Evolutionary conservation across 768 basidiomycete genomes (phyloP).

Genomic region (Auricularia cornea): DNA sequence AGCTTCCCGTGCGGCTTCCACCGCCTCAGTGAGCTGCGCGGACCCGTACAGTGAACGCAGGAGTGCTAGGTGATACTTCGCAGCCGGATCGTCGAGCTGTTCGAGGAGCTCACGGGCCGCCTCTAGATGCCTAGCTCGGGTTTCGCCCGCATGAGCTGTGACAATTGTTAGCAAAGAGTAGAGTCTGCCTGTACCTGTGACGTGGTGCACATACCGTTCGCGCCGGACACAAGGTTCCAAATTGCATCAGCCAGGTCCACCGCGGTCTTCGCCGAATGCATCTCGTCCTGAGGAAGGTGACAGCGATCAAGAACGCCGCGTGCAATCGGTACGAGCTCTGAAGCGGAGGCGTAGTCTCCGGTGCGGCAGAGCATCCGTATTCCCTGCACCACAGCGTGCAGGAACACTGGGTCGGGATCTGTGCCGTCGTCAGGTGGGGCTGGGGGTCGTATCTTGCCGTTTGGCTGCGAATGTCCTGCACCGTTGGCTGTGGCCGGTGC

Average conservation of each 20-base stretch:
- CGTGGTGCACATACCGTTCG: slow-evolving; percentile 42
- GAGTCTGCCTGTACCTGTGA: not conserved
- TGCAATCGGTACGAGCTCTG: slow-evolving; percentile 50
- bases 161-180: not conserved
- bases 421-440: slow-evolving; percentile 28
- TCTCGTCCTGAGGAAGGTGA: slow-evolving; percentile 23
- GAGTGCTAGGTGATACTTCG: slow-evolving; percentile 74
- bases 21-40: slow-evolving; percentile 55
- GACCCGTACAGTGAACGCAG: slow-evolving; percentile 59
- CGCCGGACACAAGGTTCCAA: slow-evolving; percentile 58
- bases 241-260: slow-evolving; percentile 66
- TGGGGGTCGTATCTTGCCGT: not conserved
- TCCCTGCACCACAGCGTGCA: slow-evolving; percentile 70
- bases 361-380: slow-evolving; percentile 65
- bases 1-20: slow-evolving; percentile 57
- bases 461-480: slow-evolving; percentile 2
- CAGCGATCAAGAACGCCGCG: slow-evolving; percentile 15
- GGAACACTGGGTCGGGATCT: slow-evolving; percentile 66
- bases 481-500: slow-evolving; percentile 11
- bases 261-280: slow-evolving; percentile 41
- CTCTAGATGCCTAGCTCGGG: slow-evolving; percentile 50
- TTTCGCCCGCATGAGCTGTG: slow-evolving; percentile 59
- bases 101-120: slow-evolving; percentile 45
- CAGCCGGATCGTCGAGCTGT: slow-evolving; percentile 42
- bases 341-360: slow-evolving; percentile 57